phyloP scores from a whole-genome alignment of 495 filamentous ascomycete species.

The Patellaria atrata region DNA sequence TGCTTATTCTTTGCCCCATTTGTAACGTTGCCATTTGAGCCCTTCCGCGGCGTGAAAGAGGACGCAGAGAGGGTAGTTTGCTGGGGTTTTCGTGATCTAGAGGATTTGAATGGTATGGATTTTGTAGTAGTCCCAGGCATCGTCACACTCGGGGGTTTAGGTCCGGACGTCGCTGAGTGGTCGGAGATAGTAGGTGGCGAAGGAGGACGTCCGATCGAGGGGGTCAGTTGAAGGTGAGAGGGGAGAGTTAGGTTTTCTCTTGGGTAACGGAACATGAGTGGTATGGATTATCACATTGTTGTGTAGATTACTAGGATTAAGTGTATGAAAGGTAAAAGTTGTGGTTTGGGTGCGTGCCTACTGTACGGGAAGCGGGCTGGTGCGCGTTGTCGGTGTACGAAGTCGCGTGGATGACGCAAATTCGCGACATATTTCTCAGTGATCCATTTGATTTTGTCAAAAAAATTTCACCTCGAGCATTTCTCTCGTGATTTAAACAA shows the following conservation, averaged over 20 bases:
- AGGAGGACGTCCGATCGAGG: conserved; percentile 31
- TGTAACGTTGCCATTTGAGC: conserved; percentile 12
- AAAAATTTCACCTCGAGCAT: too few relatives aligned
- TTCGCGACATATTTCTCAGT: too few relatives aligned
- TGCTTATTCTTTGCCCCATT: conserved; percentile 23
- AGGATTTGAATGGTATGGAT: conserved; percentile 11
- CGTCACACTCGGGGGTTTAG: conserved; percentile 4
- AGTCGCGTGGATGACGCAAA: too few relatives aligned
- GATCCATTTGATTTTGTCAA: too few relatives aligned
- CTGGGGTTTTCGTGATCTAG: conserved; percentile 19
- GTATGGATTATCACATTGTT: background rate
- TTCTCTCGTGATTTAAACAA: too few relatives aligned
- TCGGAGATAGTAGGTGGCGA: conserved; percentile 26
- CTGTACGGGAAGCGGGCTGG: too few relatives aligned
- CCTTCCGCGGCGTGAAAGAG: conserved; percentile 10
- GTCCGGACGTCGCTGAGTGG: conserved; percentile 1
- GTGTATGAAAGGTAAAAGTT: too few relatives aligned
- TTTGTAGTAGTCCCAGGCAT: conserved; percentile 14
- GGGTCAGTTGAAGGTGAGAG: conserved; percentile 15
- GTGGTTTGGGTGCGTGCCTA: too few relatives aligned
- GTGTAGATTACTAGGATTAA: too few relatives aligned
- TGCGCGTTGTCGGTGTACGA: too few relatives aligned
- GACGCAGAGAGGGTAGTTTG: conserved; percentile 17
- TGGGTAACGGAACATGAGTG: conserved; percentile 33
- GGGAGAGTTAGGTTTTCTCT: conserved; percentile 22